These are phyloP conservation scores for Hortaea sp. DNA, from an alignment of 2,329 filamentous ascomycete genomes.

Conservation along the genomic window DNA sequence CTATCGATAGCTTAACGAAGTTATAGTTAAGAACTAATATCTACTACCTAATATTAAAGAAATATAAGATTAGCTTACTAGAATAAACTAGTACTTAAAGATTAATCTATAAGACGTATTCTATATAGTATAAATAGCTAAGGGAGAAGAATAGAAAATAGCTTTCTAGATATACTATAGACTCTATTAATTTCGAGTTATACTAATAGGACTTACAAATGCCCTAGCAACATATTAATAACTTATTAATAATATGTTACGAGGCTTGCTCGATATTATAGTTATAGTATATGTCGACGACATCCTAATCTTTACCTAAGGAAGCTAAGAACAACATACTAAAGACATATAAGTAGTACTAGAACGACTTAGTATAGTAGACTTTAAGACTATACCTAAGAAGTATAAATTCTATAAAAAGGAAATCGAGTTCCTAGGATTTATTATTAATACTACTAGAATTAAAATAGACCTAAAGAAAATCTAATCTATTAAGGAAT, in stretches of 20 bases:
- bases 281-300: constrained; percentile 18
- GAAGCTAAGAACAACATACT: constrained; percentile 14
- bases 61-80: constrained; percentile 10
- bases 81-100: constrained; percentile 12
- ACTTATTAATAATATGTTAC: constrained; percentile 17
- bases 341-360: constrained; percentile 18
- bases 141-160: constrained; percentile 18
- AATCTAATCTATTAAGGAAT: constrained; percentile 16
- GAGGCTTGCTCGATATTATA: constrained; percentile 15
- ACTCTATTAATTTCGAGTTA: constrained; percentile 16
- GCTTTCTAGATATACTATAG: constrained; percentile 13
- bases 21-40: constrained; percentile 21
- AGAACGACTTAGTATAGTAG: constrained; percentile 10
- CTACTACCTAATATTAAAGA: constrained; percentile 16
- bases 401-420: constrained; percentile 25
- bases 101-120: constrained; percentile 17
- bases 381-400: constrained; percentile 6
- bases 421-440: constrained; percentile 22
- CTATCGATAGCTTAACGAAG: constrained; percentile 18
- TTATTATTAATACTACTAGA: constrained; percentile 16
- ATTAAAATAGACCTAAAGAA: constrained; percentile 21
- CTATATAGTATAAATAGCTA: constrained; percentile 16
- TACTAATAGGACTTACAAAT: constrained; percentile 19
- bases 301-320: constrained; percentile 20
- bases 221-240: constrained; percentile 14